Evolutionary conservation across 345 rosid species (phyloP), one percentile per base, ranked within the genome.

Genomic region (Ceriops tagal): DNA sequence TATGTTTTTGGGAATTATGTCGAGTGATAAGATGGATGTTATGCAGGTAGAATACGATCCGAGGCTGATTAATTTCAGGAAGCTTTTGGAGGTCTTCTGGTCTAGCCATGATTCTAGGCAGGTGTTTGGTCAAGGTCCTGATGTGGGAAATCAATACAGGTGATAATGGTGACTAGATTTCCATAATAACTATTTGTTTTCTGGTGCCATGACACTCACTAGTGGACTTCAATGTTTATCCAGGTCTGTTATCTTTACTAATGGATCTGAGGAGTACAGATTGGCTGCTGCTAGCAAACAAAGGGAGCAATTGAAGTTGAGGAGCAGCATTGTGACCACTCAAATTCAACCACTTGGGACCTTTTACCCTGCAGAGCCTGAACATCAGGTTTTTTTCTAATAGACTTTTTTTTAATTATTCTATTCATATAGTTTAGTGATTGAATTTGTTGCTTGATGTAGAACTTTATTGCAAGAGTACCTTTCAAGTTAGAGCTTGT

Each of bases 51-150:
- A 91, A 46, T 92, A 93, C 79, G 96, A 93, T 77, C 95, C 99
- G 1, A 78, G 73, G 49, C 58, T 81, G 57, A 80, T 88, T 0
- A 82, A 70, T 74, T 93, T 75, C 75, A 84, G 83, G 79, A 82
- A 92, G 67, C 96, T 93, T 8, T 70, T 92, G 83, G 96, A 93
- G 66, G 86, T 89, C 16, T 93, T 92, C 55, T 93, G 97, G 98
- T 83, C 90, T 51, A 88, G 85, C 73, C 98, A 93, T 70, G 98
- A 93, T 87, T 84, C 93, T 0, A 84, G 95, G 74, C 96, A 93
- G 78, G 95, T 87, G 6, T 90, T 88, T 81, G 97, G 99, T 28
- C 96, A 93, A 75, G 99, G 97, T 75, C 99, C 97, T 70, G 99
- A 95, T 75, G 97, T 92, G 32, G 99, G 99, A 61, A 75, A 75